Evolutionary conservation across 1,284 basidiomycete species (phyloP).

Genomic region (Ceratobasidium sp.): DNA sequence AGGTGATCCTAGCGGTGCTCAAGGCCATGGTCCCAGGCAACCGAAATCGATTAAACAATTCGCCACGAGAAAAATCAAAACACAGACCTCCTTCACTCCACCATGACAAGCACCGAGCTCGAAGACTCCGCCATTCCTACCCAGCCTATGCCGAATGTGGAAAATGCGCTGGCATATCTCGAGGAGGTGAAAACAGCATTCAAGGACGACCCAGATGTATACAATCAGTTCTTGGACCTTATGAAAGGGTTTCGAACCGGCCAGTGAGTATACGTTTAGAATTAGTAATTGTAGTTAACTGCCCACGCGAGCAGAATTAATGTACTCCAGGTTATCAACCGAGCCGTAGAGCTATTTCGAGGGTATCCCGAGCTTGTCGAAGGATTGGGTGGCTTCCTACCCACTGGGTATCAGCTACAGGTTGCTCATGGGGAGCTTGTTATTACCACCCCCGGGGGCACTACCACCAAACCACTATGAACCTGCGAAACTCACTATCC

Average conservation of each 20-base stretch:
- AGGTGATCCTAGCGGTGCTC: too few species aligned
- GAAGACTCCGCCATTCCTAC: too few species aligned
- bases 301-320: slow-evolving; percentile 75
- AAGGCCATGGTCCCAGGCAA: too few species aligned
- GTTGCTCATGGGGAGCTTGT: slow-evolving; percentile 85
- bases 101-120: too few species aligned
- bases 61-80: too few species aligned
- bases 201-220: slow-evolving; percentile 90
- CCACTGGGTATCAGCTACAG: slow-evolving; percentile 92
- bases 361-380: slow-evolving; percentile 94
- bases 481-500: too few species aligned
- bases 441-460: slow-evolving; percentile 92
- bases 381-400: slow-evolving; percentile 99
- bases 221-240: slow-evolving; percentile 97
- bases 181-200: slow-evolving; percentile 97
- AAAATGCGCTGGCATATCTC: slow-evolving; percentile 95
- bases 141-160: too few species aligned
- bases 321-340: slow-evolving; percentile 97
- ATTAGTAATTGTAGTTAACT: slow-evolving; percentile 4
- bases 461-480: too few species aligned
- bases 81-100: too few species aligned
- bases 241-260: slow-evolving; percentile 99
- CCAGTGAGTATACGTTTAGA: slow-evolving; percentile 59
- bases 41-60: too few species aligned
- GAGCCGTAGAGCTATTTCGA: slow-evolving; percentile 93